Evolutionary conservation across 2,329 filamentous ascomycete species (phyloP).

Genomic region (Paracamarosporium sp.): DNA sequence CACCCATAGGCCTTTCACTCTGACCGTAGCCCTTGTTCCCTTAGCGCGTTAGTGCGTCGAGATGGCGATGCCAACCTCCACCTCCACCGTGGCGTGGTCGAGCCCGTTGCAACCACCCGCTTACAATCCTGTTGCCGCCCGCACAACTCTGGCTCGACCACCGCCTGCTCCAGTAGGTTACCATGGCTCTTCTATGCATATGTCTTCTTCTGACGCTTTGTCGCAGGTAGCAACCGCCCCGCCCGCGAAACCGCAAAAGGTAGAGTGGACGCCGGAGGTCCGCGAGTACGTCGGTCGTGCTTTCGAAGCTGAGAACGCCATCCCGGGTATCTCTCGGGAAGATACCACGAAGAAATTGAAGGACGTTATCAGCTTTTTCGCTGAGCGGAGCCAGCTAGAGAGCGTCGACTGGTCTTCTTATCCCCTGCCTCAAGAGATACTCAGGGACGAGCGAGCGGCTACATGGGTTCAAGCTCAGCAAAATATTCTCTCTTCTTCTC

Average conservation of each 20-base stretch:
- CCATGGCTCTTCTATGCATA: neutral
- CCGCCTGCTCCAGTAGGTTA: slow-evolving; percentile 29
- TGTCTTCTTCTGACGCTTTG: slow-evolving; percentile 19
- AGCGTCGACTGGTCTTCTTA: slow-evolving; percentile 82
- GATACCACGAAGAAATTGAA: slow-evolving; percentile 89
- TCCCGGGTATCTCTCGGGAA: slow-evolving; percentile 52
- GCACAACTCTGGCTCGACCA: slow-evolving; percentile 43
- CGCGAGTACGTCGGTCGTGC: slow-evolving; percentile 88
- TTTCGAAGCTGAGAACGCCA: slow-evolving; percentile 74
- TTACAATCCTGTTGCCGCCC: slow-evolving; percentile 55
- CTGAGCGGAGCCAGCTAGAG: slow-evolving; percentile 74
- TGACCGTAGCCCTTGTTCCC: neutral
- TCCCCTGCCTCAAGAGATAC: slow-evolving; percentile 84
- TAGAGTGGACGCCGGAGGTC: slow-evolving; percentile 82
- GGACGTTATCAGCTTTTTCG: slow-evolving; percentile 81
- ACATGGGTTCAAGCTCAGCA: slow-evolving; percentile 25
- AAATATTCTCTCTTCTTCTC: slow-evolving; percentile 36
- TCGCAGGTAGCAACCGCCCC: slow-evolving; percentile 31
- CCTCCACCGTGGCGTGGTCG: slow-evolving; percentile 35
- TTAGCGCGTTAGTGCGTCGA: neutral
- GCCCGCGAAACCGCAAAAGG: slow-evolving; percentile 60
- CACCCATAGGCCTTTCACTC: neutral
- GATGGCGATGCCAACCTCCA: slow-evolving; percentile 39
- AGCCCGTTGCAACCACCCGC: slow-evolving; percentile 42
- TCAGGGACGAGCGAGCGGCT: slow-evolving; percentile 66